Conservation (phyloP, 2,329 filamentous ascomycete species). For the Nemania abortiva region DNA sequence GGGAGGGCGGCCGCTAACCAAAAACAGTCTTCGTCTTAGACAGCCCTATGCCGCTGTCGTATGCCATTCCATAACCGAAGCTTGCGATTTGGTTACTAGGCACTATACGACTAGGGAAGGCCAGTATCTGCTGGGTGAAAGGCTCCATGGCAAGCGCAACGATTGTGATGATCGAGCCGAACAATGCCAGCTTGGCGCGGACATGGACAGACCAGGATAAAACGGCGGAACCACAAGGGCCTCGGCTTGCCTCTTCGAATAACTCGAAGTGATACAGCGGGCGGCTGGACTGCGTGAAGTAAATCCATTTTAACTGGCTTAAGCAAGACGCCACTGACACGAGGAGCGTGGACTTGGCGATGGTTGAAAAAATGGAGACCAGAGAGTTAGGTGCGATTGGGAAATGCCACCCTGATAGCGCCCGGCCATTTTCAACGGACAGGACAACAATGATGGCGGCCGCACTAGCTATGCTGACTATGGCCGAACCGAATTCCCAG, state of each 20-base stretch:
- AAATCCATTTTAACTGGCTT: constrained; percentile 23
- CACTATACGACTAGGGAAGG: too few relatives aligned
- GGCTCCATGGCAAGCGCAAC: constrained; percentile 18
- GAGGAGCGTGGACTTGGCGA: constrained; percentile 13
- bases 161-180: constrained; percentile 16
- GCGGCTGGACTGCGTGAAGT: background rate
- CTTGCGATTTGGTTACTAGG: too few relatives aligned
- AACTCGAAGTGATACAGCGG: constrained; percentile 13
- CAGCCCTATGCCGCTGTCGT: too few relatives aligned
- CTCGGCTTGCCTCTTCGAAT: constrained; percentile 22
- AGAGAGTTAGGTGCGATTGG: constrained; percentile 18
- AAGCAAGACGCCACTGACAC: constrained; percentile 18
- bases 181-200: constrained; percentile 13
- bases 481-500: constrained; percentile 4
- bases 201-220: constrained; percentile 3
- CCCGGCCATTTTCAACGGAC: background rate
- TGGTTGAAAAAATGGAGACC: constrained; percentile 16
- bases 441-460: constrained; percentile 13
- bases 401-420: constrained; percentile 11
- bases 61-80: too few relatives aligned
- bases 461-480: constrained; percentile 8
- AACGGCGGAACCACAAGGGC: constrained; percentile 12
- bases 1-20: too few relatives aligned
- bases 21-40: too few relatives aligned
- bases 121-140: constrained; percentile 23